These are phyloP conservation scores for Musa schizocarpa DNA, from an alignment of 176 grass and related monocot genomes.

Conservation along the genomic window DNA sequence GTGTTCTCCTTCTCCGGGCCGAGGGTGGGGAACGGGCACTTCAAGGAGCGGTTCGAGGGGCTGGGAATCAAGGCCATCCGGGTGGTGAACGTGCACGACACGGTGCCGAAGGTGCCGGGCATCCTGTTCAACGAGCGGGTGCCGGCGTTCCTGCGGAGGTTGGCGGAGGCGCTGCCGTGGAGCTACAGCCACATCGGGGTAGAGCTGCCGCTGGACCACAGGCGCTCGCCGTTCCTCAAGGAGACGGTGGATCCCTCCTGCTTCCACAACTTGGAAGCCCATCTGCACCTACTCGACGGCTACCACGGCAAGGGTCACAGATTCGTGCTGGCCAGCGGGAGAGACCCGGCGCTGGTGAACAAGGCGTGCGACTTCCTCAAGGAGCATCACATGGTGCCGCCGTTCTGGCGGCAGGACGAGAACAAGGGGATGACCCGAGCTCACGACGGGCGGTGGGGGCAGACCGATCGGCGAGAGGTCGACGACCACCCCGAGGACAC, in stretches of 20 bases:
- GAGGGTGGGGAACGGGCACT: conserved; percentile 61
- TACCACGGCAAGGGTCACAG: too few species aligned
- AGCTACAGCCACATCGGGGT: conserved; percentile 15
- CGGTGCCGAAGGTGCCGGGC: conserved; percentile 74
- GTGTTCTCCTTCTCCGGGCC: conserved; percentile 74
- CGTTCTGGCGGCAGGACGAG: conserved; percentile 15
- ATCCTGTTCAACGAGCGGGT: conserved; percentile 64
- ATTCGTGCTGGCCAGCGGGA: too few species aligned
- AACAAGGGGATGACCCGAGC: conserved; percentile 15
- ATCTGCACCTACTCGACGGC: conserved; percentile 19
- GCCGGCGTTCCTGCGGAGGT: conserved; percentile 32
- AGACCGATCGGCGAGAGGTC: background rate
- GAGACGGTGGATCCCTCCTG: conserved; percentile 3
- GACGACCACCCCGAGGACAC: conserved; percentile 5
- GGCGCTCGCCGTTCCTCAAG: conserved; percentile 9
- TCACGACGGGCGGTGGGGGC: conserved; percentile 12
- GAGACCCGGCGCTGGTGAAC: conserved; percentile 12
- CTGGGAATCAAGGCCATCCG: conserved; percentile 18
- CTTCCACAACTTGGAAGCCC: conserved; percentile 19
- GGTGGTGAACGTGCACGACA: conserved; percentile 84
- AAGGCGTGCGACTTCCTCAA: conserved; percentile 19
- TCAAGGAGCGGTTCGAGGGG: conserved; percentile 55
- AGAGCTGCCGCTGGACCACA: conserved; percentile 16
- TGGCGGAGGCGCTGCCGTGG: conserved; percentile 2
- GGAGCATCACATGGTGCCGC: conserved; percentile 16